Conservation (phyloP, 371 early-diverging fungal species). For the Circinella minor region DNA sequence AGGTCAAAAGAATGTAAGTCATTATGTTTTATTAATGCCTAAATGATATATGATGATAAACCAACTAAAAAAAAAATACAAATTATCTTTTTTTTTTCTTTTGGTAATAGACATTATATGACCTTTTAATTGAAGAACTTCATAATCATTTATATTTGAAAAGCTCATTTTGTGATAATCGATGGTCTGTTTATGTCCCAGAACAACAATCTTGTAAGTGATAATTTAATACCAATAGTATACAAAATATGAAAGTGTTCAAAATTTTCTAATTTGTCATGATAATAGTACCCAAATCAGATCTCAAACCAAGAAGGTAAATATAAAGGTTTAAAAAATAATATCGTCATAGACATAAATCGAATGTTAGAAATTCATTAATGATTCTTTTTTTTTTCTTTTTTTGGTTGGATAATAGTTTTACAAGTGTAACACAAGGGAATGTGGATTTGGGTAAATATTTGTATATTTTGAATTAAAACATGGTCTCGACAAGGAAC, state of each 20-base stretch:
- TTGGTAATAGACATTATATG: slow-evolving; percentile 64
- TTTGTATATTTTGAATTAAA: not conserved
- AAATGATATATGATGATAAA: not conserved
- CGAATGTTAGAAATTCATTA: too few species aligned
- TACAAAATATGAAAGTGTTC: too few species aligned
- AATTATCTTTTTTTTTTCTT: too few species aligned
- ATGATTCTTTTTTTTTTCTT: too few species aligned
- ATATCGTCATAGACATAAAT: too few species aligned
- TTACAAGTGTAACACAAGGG: not conserved
- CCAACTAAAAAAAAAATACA: not conserved
- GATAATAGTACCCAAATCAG: slow-evolving; percentile 49
- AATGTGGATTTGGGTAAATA: not conserved
- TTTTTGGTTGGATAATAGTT: slow-evolving; percentile 3
- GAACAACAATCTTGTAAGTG: slow-evolving; percentile 63
- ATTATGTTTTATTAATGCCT: not conserved
- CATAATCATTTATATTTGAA: slow-evolving; percentile 94
- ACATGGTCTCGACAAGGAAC: too few species aligned
- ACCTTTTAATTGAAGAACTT: slow-evolving; percentile 87
- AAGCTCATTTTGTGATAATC: slow-evolving; percentile 70
- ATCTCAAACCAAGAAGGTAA: slow-evolving; percentile 40
- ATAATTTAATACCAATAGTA: not conserved
- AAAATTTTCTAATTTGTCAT: too few species aligned
- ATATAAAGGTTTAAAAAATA: not conserved
- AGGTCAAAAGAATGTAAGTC: slow-evolving; percentile 66
- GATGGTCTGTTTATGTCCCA: slow-evolving; percentile 62